These are phyloP conservation scores for Durio zibethinus DNA, from an alignment of 345 rosid species.

Conservation along the genomic window DNA sequence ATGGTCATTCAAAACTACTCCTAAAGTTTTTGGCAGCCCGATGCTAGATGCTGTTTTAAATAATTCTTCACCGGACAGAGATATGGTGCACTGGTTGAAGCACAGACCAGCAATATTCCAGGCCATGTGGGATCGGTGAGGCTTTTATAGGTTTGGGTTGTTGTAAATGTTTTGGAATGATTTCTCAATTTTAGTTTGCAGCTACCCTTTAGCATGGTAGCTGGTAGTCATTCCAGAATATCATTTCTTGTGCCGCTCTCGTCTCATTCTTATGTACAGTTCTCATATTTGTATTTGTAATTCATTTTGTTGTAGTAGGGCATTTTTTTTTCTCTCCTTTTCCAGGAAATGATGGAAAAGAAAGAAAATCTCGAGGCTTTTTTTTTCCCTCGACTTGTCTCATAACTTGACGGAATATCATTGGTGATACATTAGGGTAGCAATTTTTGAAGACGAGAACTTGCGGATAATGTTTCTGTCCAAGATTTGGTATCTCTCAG, in stretches of 20 bases:
- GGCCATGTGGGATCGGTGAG: constrained; percentile 74
- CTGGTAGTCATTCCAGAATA: constrained; percentile 43
- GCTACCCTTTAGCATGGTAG: constrained; percentile 40
- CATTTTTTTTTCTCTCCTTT: no score
- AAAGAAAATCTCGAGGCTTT: no score
- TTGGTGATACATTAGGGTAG: no score
- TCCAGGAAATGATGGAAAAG: no score
- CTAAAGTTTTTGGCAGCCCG: constrained; percentile 77
- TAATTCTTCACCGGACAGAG: constrained; percentile 57
- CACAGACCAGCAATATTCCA: constrained; percentile 62
- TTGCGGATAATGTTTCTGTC: no score
- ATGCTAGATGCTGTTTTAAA: constrained; percentile 74
- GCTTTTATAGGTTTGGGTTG: background rate
- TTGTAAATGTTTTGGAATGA: constrained; percentile 39
- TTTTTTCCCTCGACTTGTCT: no score
- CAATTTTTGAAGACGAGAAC: no score
- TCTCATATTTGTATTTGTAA: constrained; percentile 22
- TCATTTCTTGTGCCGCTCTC: constrained; percentile 3
- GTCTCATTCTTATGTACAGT: constrained; percentile 67
- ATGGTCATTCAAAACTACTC: constrained; percentile 71
- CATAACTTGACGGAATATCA: no score
- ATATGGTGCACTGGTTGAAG: constrained; percentile 83
- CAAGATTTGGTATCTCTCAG: no score
- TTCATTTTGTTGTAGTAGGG: no score
- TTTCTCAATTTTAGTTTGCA: constrained; percentile 28